Conservation (phyloP, 352 stramenopile genomes). For the Pythium myriotylum region DNA sequence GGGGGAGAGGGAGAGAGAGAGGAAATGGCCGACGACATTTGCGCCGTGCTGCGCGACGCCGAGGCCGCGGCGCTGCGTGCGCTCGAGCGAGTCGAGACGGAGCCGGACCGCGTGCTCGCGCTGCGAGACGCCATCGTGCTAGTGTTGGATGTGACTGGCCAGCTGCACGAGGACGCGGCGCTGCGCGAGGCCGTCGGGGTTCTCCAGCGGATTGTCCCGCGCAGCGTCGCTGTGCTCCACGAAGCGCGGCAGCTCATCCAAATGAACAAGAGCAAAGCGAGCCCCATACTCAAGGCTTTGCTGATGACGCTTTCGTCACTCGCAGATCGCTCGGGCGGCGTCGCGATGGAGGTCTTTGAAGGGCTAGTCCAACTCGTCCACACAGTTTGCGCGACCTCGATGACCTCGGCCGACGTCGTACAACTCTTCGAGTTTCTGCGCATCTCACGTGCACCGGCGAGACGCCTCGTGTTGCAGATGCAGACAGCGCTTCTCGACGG, state of each 20-base stretch:
- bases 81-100: conserved; percentile 9
- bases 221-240: conserved; percentile 22
- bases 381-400: conserved; percentile 55
- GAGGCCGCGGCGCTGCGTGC: conserved; percentile 14
- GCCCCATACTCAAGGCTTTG: conserved; percentile 51
- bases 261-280: conserved; percentile 17
- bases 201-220: conserved; percentile 17
- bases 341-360: conserved; percentile 32
- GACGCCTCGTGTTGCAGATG: conserved; percentile 61
- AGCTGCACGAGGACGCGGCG: conserved; percentile 8
- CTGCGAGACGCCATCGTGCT: conserved; percentile 26
- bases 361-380: conserved; percentile 50
- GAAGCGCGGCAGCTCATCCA: conserved; percentile 19
- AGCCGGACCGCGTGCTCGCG: conserved; percentile 24
- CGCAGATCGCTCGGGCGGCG: conserved; percentile 28
- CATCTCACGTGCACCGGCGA: conserved; percentile 41
- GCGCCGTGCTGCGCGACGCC: conserved; percentile 16
- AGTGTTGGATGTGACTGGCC: conserved; percentile 15
- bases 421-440: conserved; percentile 79
- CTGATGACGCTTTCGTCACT: conserved; percentile 47
- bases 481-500: conserved; percentile 52
- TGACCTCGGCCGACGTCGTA: conserved; percentile 59
- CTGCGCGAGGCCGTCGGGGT: conserved; percentile 2
- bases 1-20: neutral
- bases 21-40: conserved; percentile 4